Percentiles rank a stretch among this genome's conserved stretches.
phyloP scores from a whole-genome alignment of 2,329 filamentous ascomycete genomes.

The Alternaria solani region DNA sequence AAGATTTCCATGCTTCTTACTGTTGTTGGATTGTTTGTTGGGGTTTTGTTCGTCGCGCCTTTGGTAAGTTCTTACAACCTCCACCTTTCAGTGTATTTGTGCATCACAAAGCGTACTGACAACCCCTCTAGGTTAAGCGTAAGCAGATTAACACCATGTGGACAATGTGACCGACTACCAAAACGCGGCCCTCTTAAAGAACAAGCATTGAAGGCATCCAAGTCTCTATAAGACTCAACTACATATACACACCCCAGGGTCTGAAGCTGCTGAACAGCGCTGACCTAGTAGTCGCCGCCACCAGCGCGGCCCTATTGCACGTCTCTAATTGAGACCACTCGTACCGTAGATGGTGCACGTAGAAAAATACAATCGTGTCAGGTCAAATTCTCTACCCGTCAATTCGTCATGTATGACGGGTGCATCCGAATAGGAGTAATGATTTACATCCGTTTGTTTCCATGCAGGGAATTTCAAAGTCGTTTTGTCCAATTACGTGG shows the following conservation, averaged over 20 bases:
- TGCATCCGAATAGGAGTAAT: not conserved
- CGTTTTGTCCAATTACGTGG: not conserved
- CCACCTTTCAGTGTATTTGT: not conserved
- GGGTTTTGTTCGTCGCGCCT: constrained; percentile 80
- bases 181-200: not conserved
- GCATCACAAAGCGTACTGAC: constrained; percentile 17
- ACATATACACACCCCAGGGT: not conserved
- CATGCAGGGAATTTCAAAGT: not conserved
- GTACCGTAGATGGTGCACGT: not conserved
- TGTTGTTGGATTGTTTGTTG: constrained; percentile 78
- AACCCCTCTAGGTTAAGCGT: constrained; percentile 55
- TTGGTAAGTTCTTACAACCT: constrained; percentile 66
- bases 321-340: not conserved
- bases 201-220: not conserved
- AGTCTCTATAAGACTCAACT: not conserved
- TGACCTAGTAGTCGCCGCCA: not conserved
- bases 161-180: constrained; percentile 52
- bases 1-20: constrained; percentile 86
- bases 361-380: not conserved
- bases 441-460: constrained; percentile 2
- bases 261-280: not conserved
- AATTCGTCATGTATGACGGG: constrained; percentile 14
- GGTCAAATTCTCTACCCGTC: not conserved
- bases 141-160: constrained; percentile 75
- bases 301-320: not conserved